Conservation (phyloP, 2,329 filamentous ascomycete genomes). For the Curvularia lunata region DNA sequence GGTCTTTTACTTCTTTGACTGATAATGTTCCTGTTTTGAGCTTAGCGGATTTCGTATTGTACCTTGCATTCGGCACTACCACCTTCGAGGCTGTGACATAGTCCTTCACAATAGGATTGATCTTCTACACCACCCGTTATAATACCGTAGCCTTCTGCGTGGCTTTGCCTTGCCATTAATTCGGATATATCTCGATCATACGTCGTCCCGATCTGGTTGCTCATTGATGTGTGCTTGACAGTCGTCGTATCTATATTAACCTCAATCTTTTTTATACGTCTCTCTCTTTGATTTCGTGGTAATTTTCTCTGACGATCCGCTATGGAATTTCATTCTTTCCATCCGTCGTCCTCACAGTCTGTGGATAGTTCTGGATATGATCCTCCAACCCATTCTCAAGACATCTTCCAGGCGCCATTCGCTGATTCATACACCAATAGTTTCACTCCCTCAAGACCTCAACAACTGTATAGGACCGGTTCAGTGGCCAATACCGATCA, state of each 20-base stretch:
- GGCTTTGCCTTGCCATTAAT: conserved; percentile 29
- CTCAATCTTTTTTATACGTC: conserved; percentile 23
- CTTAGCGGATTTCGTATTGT: conserved; percentile 39
- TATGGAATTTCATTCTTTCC: conserved; percentile 43
- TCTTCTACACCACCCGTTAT: conserved; percentile 38
- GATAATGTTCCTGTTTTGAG: conserved; percentile 32
- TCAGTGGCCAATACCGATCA: conserved; percentile 36
- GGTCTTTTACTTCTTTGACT: conserved; percentile 41
- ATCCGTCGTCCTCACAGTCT: conserved; percentile 50
- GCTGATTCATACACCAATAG: conserved; percentile 40
- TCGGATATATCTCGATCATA: conserved; percentile 44
- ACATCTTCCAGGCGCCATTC: conserved; percentile 52
- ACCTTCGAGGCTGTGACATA: conserved; percentile 29
- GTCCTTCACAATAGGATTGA: conserved; percentile 35
- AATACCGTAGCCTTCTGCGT: conserved; percentile 38
- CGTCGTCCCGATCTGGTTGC: conserved; percentile 49
- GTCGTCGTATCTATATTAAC: conserved; percentile 48
- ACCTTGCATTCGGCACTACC: conserved; percentile 34
- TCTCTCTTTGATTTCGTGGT: conserved; percentile 37
- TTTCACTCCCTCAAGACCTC: conserved; percentile 29
- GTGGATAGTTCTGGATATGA: conserved; percentile 49
- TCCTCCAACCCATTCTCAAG: conserved; percentile 25
- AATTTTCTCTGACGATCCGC: conserved; percentile 28
- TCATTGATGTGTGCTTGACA: conserved; percentile 53
- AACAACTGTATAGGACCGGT: conserved; percentile 40